A percentile compares a stretch with the other conserved stretches of the same genome.
Evolutionary conservation across 371 early-diverging fungal species (phyloP).

Genomic region (Cladochytrium tenue): DNA sequence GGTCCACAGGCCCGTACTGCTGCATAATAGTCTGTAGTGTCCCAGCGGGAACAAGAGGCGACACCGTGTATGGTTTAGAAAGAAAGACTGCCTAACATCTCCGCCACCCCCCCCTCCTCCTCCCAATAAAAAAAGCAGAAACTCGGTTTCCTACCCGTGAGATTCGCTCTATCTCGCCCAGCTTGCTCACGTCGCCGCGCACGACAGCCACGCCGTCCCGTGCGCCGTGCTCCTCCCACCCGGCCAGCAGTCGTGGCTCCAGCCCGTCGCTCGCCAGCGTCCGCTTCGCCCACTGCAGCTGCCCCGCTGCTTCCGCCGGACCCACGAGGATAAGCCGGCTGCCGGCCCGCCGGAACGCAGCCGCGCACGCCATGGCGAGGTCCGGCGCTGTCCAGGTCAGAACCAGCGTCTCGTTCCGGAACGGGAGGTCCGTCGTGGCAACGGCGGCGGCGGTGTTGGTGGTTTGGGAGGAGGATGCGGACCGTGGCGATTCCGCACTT

Average conservation of each 20-base stretch:
- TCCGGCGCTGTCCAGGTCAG: not conserved
- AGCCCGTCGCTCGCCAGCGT: not conserved
- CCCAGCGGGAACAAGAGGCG: too few species aligned
- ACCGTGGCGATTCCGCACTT: too few species aligned
- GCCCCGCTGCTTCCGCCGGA: not conserved
- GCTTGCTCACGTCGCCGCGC: constrained; percentile 17
- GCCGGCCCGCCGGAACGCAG: not conserved
- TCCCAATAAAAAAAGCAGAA: too few species aligned
- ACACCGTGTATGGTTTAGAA: too few species aligned
- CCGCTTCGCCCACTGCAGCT: not conserved
- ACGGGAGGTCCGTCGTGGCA: too few species aligned
- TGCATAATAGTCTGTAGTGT: constrained; percentile 14
- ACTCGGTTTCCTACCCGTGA: not conserved
- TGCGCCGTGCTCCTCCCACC: not conserved
- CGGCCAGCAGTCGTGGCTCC: not conserved
- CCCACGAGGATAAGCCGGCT: constrained; percentile 3
- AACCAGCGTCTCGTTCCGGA: not conserved
- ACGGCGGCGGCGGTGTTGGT: too few species aligned
- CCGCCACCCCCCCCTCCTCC: too few species aligned
- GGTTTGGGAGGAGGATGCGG: too few species aligned
- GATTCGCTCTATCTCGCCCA: constrained; percentile 21
- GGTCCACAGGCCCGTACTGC: constrained; percentile 19
- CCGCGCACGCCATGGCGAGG: constrained; percentile 16
- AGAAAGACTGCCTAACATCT: too few species aligned
- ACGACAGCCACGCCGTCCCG: constrained; percentile 10